phyloP scores from a whole-genome alignment of 805 yeast species.

The Candida krabiensis region DNA sequence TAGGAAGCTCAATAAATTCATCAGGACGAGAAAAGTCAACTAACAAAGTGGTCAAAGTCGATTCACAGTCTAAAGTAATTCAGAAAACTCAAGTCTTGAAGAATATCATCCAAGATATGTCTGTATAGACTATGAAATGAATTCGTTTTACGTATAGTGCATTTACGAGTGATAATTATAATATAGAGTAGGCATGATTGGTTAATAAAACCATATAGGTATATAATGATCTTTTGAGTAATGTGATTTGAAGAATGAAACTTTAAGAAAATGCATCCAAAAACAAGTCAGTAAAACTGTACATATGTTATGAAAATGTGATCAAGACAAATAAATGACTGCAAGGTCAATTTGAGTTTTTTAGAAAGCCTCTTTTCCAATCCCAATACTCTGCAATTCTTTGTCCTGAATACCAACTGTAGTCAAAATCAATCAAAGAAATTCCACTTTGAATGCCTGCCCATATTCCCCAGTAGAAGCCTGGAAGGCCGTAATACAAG shows the following conservation, averaged over 20 bases:
- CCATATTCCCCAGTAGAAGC: constrained; percentile 87
- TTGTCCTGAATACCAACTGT: constrained; percentile 55
- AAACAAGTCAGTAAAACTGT: no score
- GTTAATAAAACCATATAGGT: no score
- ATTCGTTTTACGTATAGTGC: no score
- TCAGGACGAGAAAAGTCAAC: neutral
- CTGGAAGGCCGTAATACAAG: constrained; percentile 74
- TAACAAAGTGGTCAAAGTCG: constrained; percentile 9
- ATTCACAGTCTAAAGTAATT: constrained; percentile 14
- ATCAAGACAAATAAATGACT: no score
- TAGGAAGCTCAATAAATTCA: constrained; percentile 1
- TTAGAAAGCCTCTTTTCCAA: constrained; percentile 50
- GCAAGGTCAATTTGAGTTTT: no score
- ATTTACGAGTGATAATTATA: no score
- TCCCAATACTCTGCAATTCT: constrained; percentile 67
- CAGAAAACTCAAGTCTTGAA: constrained; percentile 18
- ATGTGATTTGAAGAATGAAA: no score
- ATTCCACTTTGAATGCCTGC: constrained; percentile 70
- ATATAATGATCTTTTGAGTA: no score
- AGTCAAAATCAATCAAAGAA: constrained; percentile 72
- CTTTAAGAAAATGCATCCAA: no score
- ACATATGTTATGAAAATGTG: no score
- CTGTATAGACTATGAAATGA: no score
- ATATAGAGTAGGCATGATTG: no score
- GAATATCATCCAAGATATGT: constrained; percentile 20